Evolutionary conservation across 2,329 filamentous ascomycete genomes (phyloP), one percentile per base, ranked within the genome.

Genomic region (Xylaria sp.): DNA sequence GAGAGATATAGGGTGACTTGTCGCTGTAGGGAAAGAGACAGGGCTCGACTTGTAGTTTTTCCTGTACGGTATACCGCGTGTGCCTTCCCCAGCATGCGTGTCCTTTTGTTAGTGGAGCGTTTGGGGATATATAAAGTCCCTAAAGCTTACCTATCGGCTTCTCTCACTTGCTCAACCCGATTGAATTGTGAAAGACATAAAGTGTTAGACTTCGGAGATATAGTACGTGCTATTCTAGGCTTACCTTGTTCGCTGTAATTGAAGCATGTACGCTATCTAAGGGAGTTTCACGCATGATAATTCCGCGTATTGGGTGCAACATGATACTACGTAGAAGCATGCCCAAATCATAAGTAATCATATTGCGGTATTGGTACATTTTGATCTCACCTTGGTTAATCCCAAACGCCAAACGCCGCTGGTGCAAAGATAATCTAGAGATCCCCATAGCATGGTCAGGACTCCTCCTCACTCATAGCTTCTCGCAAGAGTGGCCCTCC

Each of bases 71-170:
- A 53, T 37, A 61, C 37, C 43, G 23, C 28, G 46, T 47, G 33
- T 59, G 59, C 46, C 50, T 50, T 57, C 58, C 33, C 35, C 56
- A 57, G 60, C 25, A 62, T 38, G 50, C 52, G 31, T 9, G 51
- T 51, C 61, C 57, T 46, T 64, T 61, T 61, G 43, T 57, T 46
- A 57, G 14, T 61, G 19, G 54, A 45, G 25, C 14, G 12, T 51
- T 35, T 31, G 43, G 28, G 21, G 35, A 50, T 56, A 43, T 60
- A 55, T 55, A 45, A 45, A 23, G 5, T 40, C 42, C 40, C 19
- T 23, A 14, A 35, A 47, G 21, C 23, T 15, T 11, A 19, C 4
- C 19, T 3, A n/a, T n/a, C 37, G 37, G 15, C 28, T n/a, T n/a
- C n/a, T n/a, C n/a, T n/a, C n/a, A n/a, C n/a, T 37, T 54, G 9